phyloP scores from a whole-genome alignment of 495 filamentous ascomycete species.

The Annulohypoxylon stygium region DNA sequence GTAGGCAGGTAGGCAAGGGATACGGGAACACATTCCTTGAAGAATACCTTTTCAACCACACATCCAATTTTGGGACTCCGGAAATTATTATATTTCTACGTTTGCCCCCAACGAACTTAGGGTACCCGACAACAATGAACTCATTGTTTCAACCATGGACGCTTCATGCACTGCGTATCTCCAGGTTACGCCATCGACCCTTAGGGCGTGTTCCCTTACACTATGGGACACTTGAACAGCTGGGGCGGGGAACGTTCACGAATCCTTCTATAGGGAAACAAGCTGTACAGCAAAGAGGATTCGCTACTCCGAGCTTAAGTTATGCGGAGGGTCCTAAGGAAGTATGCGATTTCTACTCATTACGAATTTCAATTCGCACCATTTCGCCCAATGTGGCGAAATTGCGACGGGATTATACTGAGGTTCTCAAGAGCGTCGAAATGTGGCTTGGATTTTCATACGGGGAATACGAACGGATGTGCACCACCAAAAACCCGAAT shows the following conservation, averaged over 20 bases:
- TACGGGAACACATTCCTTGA: background rate
- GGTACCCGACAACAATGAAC: constrained; percentile 14
- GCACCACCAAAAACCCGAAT: background rate
- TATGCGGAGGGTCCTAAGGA: constrained; percentile 49
- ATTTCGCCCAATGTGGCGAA: background rate
- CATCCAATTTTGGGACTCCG: background rate
- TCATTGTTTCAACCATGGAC: constrained; percentile 12
- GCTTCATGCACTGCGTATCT: background rate
- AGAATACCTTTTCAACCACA: background rate
- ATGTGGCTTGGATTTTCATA: background rate
- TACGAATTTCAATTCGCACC: background rate
- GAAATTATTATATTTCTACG: background rate
- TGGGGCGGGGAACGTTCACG: background rate
- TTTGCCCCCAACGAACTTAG: background rate
- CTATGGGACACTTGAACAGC: background rate
- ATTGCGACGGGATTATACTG: background rate
- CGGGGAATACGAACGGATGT: background rate
- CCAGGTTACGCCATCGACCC: background rate
- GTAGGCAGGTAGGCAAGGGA: background rate
- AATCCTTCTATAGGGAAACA: constrained; percentile 1
- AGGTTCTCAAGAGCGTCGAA: background rate
- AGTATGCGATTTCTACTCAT: constrained; percentile 41
- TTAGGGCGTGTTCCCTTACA: background rate
- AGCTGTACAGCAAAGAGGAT: constrained; percentile 28
- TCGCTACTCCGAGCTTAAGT: constrained; percentile 44